These are phyloP conservation scores for Phytophthora ohioensis DNA, from an alignment of 352 stramenopile species.

Conservation along the genomic window DNA sequence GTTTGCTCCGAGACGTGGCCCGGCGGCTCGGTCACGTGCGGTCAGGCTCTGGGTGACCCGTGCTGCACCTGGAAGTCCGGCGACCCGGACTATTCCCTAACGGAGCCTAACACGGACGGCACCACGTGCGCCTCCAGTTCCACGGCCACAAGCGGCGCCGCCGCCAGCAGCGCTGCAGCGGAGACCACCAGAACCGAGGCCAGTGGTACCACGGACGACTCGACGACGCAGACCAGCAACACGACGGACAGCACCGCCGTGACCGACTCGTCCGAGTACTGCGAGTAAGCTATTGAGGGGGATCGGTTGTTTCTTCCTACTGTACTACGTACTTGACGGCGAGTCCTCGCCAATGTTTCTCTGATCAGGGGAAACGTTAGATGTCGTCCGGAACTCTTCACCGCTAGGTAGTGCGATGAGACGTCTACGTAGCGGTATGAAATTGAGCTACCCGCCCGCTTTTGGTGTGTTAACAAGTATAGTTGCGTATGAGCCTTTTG, in stretches of 20 bases:
- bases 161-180: slow-evolving; percentile 9
- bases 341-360: background rate
- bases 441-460: slow-evolving; percentile 28
- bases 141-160: slow-evolving; percentile 26
- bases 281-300: slow-evolving; percentile 31
- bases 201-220: slow-evolving; percentile 27
- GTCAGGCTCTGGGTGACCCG: slow-evolving; percentile 43
- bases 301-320: background rate
- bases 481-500: slow-evolving; percentile 31
- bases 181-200: slow-evolving; percentile 15
- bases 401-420: slow-evolving; percentile 11
- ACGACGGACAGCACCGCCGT: slow-evolving; percentile 27
- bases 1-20: slow-evolving; percentile 57
- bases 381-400: slow-evolving; percentile 20
- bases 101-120: slow-evolving; percentile 44
- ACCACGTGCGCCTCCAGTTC: slow-evolving; percentile 42
- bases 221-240: slow-evolving; percentile 28
- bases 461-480: slow-evolving; percentile 44
- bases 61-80: slow-evolving; percentile 57
- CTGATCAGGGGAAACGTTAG: background rate
- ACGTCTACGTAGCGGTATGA: slow-evolving; percentile 32
- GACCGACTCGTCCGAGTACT: slow-evolving; percentile 46
- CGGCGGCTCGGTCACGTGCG: slow-evolving; percentile 47
- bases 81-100: slow-evolving; percentile 47
- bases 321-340: slow-evolving; percentile 18